A percentile compares a stretch with the other conserved stretches of the same genome.
Conservation (phyloP, 2,329 filamentous ascomycete genomes). For the Ceratocystiopsis sp. region DNA sequence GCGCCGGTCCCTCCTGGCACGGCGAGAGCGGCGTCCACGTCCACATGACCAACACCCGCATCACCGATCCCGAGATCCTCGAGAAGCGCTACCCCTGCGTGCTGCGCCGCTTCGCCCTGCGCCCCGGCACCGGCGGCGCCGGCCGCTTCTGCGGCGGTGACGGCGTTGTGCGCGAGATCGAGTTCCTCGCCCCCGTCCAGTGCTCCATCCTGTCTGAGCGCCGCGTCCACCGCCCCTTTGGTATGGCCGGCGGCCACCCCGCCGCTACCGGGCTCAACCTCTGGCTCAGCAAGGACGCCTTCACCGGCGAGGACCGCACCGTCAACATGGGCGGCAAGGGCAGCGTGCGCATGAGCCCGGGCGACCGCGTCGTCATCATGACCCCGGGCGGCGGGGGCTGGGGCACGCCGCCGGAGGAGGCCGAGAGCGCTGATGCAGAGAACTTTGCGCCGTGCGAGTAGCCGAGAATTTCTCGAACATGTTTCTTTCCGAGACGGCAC, state of each 20-base stretch:
- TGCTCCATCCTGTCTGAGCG: slow-evolving; percentile 21
- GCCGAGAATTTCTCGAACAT: too few relatives aligned
- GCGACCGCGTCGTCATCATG: slow-evolving; percentile 42
- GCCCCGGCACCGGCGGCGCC: slow-evolving; percentile 14
- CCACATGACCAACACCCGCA: slow-evolving; percentile 18
- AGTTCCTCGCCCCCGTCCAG: slow-evolving; percentile 17
- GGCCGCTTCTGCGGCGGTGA: slow-evolving; percentile 18
- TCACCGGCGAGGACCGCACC: slow-evolving; percentile 1
- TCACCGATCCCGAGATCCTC: slow-evolving; percentile 18
- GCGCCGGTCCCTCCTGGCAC: slow-evolving; percentile 15
- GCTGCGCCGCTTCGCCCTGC: slow-evolving; percentile 16
- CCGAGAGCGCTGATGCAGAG: too few relatives aligned
- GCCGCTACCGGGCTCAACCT: slow-evolving; percentile 10
- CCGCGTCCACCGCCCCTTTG: slow-evolving; percentile 18
- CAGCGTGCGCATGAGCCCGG: slow-evolving; percentile 36
- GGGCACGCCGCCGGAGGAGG: slow-evolving; percentile 19
- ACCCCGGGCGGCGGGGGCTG: slow-evolving; percentile 48
- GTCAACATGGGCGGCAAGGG: slow-evolving; percentile 45
- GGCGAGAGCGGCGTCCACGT: slow-evolving; percentile 15
- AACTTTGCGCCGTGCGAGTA: too few relatives aligned
- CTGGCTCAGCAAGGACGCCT: slow-evolving; percentile 6
- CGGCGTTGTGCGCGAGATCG: slow-evolving; percentile 19
- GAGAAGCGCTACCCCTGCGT: slow-evolving; percentile 20
- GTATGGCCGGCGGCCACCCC: slow-evolving; percentile 16
- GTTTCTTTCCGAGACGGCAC: too few relatives aligned